These are phyloP conservation scores for Trichoderma guizhouense DNA, from an alignment of 2,329 filamentous ascomycete species.

Conservation along the genomic window DNA sequence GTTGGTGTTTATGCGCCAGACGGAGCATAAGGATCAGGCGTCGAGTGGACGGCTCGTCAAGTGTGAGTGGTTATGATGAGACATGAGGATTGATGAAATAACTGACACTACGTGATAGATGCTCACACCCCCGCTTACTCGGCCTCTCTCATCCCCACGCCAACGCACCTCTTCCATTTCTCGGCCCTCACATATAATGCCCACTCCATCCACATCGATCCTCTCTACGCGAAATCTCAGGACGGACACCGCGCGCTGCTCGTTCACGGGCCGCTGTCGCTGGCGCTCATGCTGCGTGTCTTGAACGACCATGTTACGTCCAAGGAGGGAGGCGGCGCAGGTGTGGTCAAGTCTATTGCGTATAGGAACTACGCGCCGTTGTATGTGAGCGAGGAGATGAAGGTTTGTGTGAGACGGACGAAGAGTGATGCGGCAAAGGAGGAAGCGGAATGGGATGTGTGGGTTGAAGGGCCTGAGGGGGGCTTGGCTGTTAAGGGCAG, in stretches of 20 bases:
- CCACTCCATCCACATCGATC: slow-evolving; percentile 84
- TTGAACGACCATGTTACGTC: slow-evolving; percentile 38
- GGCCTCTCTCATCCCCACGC: slow-evolving; percentile 61
- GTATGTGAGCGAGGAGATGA: slow-evolving; percentile 69
- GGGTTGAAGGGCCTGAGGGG: slow-evolving; percentile 61
- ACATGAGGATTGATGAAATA: background rate
- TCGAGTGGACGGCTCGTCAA: slow-evolving; percentile 26
- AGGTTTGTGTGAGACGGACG: slow-evolving; percentile 60
- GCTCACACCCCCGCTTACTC: slow-evolving; percentile 35
- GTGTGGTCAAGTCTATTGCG: slow-evolving; percentile 47
- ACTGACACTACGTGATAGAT: slow-evolving; percentile 26
- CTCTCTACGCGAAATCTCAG: slow-evolving; percentile 60
- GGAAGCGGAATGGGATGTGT: slow-evolving; percentile 55
- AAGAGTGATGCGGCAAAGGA: slow-evolving; percentile 40
- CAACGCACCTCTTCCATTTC: slow-evolving; percentile 79
- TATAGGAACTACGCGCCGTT: slow-evolving; percentile 83
- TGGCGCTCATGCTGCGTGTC: slow-evolving; percentile 71
- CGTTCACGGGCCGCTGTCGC: slow-evolving; percentile 81
- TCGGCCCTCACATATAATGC: slow-evolving; percentile 90
- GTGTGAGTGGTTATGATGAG: slow-evolving; percentile 24
- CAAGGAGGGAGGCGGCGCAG: background rate
- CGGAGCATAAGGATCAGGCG: slow-evolving; percentile 21
- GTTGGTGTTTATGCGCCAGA: slow-evolving; percentile 51
- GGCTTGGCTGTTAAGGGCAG: slow-evolving; percentile 62
- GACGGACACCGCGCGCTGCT: slow-evolving; percentile 75